These are phyloP conservation scores for Escallonia rubra DNA, from an alignment of 129 eudicot species.

Conservation along the genomic window DNA sequence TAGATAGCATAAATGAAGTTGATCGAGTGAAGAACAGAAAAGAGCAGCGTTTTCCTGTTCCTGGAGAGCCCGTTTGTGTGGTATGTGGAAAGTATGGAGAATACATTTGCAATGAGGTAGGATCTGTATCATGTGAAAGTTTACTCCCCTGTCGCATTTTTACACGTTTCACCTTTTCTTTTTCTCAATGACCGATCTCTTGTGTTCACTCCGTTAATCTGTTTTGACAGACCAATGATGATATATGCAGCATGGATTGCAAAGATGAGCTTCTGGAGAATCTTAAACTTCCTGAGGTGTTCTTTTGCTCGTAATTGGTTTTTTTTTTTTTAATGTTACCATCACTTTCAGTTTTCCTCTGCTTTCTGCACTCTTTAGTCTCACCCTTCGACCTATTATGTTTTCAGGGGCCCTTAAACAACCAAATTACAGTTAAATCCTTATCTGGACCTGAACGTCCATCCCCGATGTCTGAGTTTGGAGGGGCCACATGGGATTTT, in stretches of 20 bases:
- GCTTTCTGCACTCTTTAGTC: not conserved
- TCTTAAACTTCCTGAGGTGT: conserved; percentile 37
- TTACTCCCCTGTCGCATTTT: not conserved
- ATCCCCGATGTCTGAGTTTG: conserved; percentile 40
- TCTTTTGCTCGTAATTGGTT: not conserved
- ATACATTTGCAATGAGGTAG: conserved; percentile 85
- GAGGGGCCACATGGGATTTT: conserved; percentile 70
- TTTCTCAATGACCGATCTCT: not conserved
- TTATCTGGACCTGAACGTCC: conserved; percentile 28
- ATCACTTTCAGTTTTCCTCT: conserved; percentile 1
- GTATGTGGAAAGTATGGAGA: conserved; percentile 92
- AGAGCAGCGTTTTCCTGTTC: conserved; percentile 73
- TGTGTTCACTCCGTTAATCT: conserved; percentile 1
- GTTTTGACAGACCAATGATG: conserved; percentile 70
- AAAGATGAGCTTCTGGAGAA: conserved; percentile 65
- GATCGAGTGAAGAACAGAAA: conserved; percentile 47
- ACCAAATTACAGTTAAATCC: conserved; percentile 18
- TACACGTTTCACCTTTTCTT: not conserved
- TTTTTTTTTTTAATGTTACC: not conserved
- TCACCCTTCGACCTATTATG: not conserved
- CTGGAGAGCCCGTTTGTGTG: conserved; percentile 86
- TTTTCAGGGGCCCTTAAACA: conserved; percentile 38
- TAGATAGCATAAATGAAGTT: conserved; percentile 20
- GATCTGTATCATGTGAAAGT: not conserved
- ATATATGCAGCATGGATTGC: conserved; percentile 86